Base-by-base conservation (phyloP, 495 filamentous ascomycete genomes). In the Neurospora tetrasperma region DNA sequence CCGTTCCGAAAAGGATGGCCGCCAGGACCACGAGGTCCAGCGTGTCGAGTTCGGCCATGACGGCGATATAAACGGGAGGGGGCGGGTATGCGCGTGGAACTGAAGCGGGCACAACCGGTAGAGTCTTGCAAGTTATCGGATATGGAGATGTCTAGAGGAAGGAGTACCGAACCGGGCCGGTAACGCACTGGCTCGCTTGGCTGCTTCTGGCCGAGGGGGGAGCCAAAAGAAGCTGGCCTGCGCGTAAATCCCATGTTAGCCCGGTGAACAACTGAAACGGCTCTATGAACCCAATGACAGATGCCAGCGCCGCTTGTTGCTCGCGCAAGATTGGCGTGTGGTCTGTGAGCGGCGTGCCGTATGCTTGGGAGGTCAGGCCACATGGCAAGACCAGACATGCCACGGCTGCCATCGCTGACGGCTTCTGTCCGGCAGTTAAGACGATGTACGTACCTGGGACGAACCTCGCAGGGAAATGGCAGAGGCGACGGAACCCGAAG, bases 21-120 rank as follows among this genome's bases (percentile, higher is more conserved):
- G 87, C 89, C 75, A 99, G 92, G 86, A 99, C 96, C 76, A 96
- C 82, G 74, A 98, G 84, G 86, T 99, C 96, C 83, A 98, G 85
- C 5, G 93, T 97, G 79, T 99, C 96, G 79, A 99, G 91, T 87
- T 97, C 93, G 74, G 94, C 92, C 96, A 99, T 99, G 70, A 78
- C 71, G 76, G 73, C 66, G 54, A 41, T 42, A 46, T 40, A n/a
- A 3, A 43, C 39, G 8, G 68, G 68, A 9, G 39, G 8, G 39
- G 14, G 6, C 6, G 35, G 35, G 38, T 40, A 44, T 42, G n/a
- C 31, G 68, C 39, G 68, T 11, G 16, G 31, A 20, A 20, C 20
- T 14, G 69, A 4, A 39, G 14, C 12, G 12, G 54, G 54, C 14
- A 66, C 27, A 12, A 66, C 27, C 54, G 27, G 54, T 66, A 38